Conservation (phyloP, 208 protist genomes). For the Acanthamoeba lenticulata region DNA sequence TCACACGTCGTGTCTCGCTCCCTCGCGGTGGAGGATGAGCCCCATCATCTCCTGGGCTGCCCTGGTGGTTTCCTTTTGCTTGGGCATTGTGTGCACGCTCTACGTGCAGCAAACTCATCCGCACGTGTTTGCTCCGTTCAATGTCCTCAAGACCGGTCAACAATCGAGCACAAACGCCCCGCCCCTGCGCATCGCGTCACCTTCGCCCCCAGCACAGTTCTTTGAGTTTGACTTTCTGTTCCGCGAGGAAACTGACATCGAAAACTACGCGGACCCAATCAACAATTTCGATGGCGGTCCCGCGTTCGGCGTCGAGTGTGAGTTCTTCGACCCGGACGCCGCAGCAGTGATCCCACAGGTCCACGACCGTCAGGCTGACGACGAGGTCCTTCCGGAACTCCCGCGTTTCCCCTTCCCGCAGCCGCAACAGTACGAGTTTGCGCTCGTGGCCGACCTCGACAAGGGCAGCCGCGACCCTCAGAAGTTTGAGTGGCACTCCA, state of each 20-base stretch:
- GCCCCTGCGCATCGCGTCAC: neutral
- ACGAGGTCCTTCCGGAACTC: too few relatives aligned
- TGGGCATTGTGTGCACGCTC: neutral
- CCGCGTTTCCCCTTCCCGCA: neutral
- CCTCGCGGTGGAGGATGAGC: neutral
- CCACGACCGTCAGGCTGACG: too few relatives aligned
- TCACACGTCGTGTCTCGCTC: neutral
- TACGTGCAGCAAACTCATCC: neutral
- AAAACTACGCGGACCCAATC: neutral
- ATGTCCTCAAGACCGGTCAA: neutral
- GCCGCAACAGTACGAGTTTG: conserved; percentile 59
- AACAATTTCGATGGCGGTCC: neutral
- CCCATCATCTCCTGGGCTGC: neutral
- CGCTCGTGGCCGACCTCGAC: conserved; percentile 55
- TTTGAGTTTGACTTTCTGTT: conserved; percentile 46
- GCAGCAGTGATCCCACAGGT: too few relatives aligned
- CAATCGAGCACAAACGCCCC: neutral
- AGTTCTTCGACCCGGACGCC: neutral
- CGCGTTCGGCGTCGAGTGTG: neutral
- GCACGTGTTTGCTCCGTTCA: neutral
- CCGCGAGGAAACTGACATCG: neutral
- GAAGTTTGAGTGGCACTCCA: conserved; percentile 64
- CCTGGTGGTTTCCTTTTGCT: neutral
- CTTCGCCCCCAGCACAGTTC: neutral
- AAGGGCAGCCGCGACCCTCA: conserved; percentile 49